Evolutionary conservation across 805 yeast genomes (phyloP), one percentile per base, ranked within the genome.

Genomic region (Phaffomyces antillensis): DNA sequence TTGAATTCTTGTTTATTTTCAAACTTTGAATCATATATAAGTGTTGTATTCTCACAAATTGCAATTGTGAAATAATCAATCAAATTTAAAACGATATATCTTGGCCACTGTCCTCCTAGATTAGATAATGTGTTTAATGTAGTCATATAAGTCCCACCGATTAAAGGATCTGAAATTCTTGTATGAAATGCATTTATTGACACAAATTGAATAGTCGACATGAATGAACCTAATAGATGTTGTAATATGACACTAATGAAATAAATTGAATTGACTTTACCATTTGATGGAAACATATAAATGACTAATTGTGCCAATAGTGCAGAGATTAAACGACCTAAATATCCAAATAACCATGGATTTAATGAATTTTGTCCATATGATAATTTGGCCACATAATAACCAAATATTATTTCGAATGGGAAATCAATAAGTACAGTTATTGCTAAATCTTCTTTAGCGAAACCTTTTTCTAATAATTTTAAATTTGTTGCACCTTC

Each of bases 81-180:
- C 64, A 89, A 71, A 47, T 72, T 77, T 52, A 89, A 74, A 2
- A 91, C 81, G 30, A 93, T 68, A n/a, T 87, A 68, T 44, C 88
- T 74, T 2, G 99, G 99, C 99, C 99, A 93, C 37, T 95, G 93
- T 11, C 99, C 99, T 23, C 99, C 99, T 46, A 91, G 73, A 61
- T 93, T 93, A 36, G 95, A 80, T 40, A 93, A 70, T 0, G 99
- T 93, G 64, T 93, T 93, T 47, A 93, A 70, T 0, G 96, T 82
- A 0, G 99, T 93, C 98, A 93, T 91, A 63, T 93, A 93, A 0
- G 99, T 93, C 2, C 99, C 99, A 16, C 99, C 99, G 55, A 93
- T 86, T 17, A 81, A 66, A 0, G 99, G 98, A 61, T 93, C 99
- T 2, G 99, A 96, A 44, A 93, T 86, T 54, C 83, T 81, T 3